These are phyloP conservation scores for Ogataea methanolica DNA, from an alignment of 805 yeast genomes.

Conservation along the genomic window DNA sequence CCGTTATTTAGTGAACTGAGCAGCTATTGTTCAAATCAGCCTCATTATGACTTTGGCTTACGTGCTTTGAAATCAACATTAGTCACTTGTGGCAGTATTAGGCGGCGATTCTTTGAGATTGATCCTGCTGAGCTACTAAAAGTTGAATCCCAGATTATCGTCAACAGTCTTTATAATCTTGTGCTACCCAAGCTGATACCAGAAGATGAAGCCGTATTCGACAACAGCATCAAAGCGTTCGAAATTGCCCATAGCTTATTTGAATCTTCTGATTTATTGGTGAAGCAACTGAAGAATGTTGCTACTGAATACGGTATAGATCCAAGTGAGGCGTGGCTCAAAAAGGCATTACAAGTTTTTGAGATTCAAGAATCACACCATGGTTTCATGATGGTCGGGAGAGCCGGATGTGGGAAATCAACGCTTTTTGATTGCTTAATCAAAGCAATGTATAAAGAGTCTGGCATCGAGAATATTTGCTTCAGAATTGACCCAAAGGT, in stretches of 20 bases:
- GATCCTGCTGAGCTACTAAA: constrained; percentile 1
- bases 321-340: constrained; percentile 39
- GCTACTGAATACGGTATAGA: constrained; percentile 31
- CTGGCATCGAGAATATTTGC: constrained; percentile 32
- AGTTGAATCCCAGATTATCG: constrained; percentile 33
- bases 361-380: constrained; percentile 61
- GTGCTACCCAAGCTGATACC: constrained; percentile 63
- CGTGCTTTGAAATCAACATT: constrained; percentile 73
- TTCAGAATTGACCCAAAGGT: constrained; percentile 73
- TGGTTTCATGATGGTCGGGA: constrained; percentile 80
- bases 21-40: constrained; percentile 42
- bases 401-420: constrained; percentile 72
- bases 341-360: constrained; percentile 56
- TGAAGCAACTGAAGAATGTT: constrained; percentile 19
- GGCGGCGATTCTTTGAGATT: constrained; percentile 14
- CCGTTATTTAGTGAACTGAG: constrained; percentile 48
- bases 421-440: constrained; percentile 46
- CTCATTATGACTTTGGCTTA: constrained; percentile 88
- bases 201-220: constrained; percentile 45
- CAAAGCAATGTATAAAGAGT: constrained; percentile 33
- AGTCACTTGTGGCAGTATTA: constrained; percentile 46
- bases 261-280: constrained; percentile 21
- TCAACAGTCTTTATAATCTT: constrained; percentile 53
- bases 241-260: constrained; percentile 8
- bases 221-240: constrained; percentile 22